Base-by-base conservation (phyloP, 352 stramenopile species). In the Phytophthora foliorum region DNA sequence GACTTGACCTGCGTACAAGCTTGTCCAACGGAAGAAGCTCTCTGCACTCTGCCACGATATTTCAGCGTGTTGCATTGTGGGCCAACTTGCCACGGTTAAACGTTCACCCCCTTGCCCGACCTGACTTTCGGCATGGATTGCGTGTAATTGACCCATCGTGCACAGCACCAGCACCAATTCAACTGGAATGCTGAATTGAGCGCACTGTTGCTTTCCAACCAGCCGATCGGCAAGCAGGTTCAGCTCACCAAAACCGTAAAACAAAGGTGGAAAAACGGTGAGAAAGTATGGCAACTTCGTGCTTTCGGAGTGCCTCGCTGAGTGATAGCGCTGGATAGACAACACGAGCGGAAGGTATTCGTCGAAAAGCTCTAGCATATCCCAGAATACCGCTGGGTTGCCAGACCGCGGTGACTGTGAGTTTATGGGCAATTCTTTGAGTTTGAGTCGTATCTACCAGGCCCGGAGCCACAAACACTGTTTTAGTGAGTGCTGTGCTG, bases 361-460 rank as follows among this genome's bases (percentile, higher is more conserved):
- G 13, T 86, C 67, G 6, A 78, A 57, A 2, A 89, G 56, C 22
- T 78, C 65, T 2, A 90, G 57, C 1, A 78, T 25, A 8, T 70
- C 65, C 27, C 51, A 55, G 24, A 76, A 87, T 17, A 53, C 29
- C 4, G 55, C 52, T 14, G 44, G 44, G 9, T 56, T 64, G 13
- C 2, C 50, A 34, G 24, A 14, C 21, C 24, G 51, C 0, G 71
- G 55, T 4, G 58, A 69, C 14, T 82, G 75, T 4, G 77, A 70
- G 49, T 73, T 73, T 4, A 61, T 10, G 8, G 80, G 72, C 27
- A 74, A 72, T 44, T 92, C 84, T 42, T 69, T 77, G 6, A 92
- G 65, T 55, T 86, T 86, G 31, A 89, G 64, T 39, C 79, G 71
- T 39, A 85, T 82, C 76, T 84, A 29, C 8, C 21, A 27, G 21